These are phyloP conservation scores for Pyrenula massariospora DNA, from an alignment of 495 filamentous ascomycete species.

Conservation along the genomic window DNA sequence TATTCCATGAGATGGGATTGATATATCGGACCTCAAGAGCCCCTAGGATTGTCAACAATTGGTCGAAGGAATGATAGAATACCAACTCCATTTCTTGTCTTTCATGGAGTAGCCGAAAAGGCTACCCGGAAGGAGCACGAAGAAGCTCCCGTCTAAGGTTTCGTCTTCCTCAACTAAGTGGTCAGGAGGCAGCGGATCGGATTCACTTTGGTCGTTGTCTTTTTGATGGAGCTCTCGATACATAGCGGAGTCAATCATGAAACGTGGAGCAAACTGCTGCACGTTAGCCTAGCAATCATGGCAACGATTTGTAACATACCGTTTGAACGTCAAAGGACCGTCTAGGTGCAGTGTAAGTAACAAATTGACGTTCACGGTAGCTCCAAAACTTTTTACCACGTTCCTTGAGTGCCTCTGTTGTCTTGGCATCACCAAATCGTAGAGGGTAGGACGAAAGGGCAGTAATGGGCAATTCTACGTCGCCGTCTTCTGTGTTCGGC, in stretches of 20 bases:
- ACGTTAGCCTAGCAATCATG: neutral
- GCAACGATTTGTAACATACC: conserved; percentile 1
- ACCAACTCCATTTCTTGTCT: conserved; percentile 20
- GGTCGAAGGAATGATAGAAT: neutral
- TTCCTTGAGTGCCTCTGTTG: neutral
- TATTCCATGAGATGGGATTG: conserved; percentile 27
- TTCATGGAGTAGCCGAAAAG: conserved; percentile 19
- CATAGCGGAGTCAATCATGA: conserved; percentile 6
- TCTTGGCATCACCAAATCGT: neutral
- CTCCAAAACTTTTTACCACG: conserved; percentile 7
- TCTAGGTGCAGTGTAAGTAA: conserved; percentile 2
- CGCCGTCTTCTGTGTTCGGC: neutral
- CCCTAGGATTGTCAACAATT: neutral
- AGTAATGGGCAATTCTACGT: conserved; percentile 1
- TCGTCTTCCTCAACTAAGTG: neutral
- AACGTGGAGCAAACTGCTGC: neutral
- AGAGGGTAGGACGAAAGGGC: conserved; percentile 3
- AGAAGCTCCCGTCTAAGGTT: conserved; percentile 5
- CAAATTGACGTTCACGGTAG: neutral
- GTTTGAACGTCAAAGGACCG: neutral
- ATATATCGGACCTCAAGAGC: conserved; percentile 20
- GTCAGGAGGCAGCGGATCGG: neutral
- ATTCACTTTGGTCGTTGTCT: neutral
- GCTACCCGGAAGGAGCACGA: conserved; percentile 9
- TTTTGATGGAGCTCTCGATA: conserved; percentile 3